Base-by-base conservation (phyloP, 495 filamentous ascomycete genomes). In the Hypoxylon subgilvum region DNA sequence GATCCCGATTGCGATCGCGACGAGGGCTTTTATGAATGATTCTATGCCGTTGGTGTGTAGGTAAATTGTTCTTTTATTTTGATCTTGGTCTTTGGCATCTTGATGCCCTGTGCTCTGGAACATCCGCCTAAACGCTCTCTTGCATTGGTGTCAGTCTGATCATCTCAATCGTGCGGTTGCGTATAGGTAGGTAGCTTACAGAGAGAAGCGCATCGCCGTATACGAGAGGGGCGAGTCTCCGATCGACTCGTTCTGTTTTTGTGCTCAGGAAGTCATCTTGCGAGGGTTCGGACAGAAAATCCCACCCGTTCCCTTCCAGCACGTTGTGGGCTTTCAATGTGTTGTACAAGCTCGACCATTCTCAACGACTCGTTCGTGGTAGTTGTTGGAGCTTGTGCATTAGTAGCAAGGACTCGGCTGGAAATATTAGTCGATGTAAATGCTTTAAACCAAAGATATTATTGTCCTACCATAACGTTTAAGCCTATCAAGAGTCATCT, bases 261-360 rank as follows among this genome's bases (percentile, higher is more conserved):
- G 47, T 51, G 16, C 47, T 40, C 14, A 51, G 12, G 14, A 19
- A 40, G 25, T 51, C 47, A 21, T 51, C 47, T 35, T 31, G 34
- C 14, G 40, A 51, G 16, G n/a, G n/a, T n/a, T n/a, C n/a, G n/a
- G 34, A 51, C 8, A 51, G 3, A 17, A 51, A 51, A 12, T 40
- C 28, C 22, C 47, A 51, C 4, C 31, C 25, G 5, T 22, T 40
- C 3, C 12, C 22, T 31, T 40, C 10, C 9, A 51, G 12, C 10
- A 40, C 1, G 1, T 13, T 10, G 14, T 51, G 34, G 16, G 8
- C 16, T 12, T 51, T 40, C 3, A 51, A 21, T 21, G 35, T 51
- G 10, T 51, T 4, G 4, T 30, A 40, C 30, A 51, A 13, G 14
- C 19, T 51, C 4, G 18, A 30, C 34, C 34, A 51, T 40, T 51